phyloP scores from a whole-genome alignment of 2,329 filamentous ascomycete species.

The Huntiella omanensis region DNA sequence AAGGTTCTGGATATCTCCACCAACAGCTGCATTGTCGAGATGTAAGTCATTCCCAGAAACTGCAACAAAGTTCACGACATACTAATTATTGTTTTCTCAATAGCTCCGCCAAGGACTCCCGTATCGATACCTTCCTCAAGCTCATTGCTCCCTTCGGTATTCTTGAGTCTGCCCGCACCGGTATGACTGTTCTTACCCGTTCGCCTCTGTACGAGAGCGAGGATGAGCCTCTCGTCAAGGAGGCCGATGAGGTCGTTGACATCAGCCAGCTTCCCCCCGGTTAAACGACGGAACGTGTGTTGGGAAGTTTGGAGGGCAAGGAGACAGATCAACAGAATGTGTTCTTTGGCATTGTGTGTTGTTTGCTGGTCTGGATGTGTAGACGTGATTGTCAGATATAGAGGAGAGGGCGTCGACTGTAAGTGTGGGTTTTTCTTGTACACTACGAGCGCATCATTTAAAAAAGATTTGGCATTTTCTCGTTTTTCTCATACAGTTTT shows the following conservation, averaged over 20 bases:
- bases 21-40: constrained; percentile 93
- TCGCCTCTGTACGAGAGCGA: constrained; percentile 68
- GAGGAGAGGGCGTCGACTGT: constrained; percentile 1
- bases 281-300: constrained; percentile 24
- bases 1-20: constrained; percentile 97
- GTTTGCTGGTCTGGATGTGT: neutral
- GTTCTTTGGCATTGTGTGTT: constrained; percentile 8
- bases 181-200: constrained; percentile 88
- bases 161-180: constrained; percentile 84
- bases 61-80: neutral
- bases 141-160: constrained; percentile 88
- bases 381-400: neutral
- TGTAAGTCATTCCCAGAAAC: constrained; percentile 39
- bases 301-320: constrained; percentile 3
- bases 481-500: too few relatives aligned
- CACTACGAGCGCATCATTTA: neutral
- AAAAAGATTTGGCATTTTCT: neutral
- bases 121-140: constrained; percentile 97
- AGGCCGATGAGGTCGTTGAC: constrained; percentile 88
- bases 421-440: neutral
- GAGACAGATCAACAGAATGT: constrained; percentile 12
- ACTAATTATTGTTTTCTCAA: constrained; percentile 2
- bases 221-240: constrained; percentile 53
- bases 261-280: constrained; percentile 84
- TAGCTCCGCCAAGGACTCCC: constrained; percentile 75